Evolutionary conservation across 2,329 filamentous ascomycete genomes (phyloP).

Genomic region (Remersonia thermophila): DNA sequence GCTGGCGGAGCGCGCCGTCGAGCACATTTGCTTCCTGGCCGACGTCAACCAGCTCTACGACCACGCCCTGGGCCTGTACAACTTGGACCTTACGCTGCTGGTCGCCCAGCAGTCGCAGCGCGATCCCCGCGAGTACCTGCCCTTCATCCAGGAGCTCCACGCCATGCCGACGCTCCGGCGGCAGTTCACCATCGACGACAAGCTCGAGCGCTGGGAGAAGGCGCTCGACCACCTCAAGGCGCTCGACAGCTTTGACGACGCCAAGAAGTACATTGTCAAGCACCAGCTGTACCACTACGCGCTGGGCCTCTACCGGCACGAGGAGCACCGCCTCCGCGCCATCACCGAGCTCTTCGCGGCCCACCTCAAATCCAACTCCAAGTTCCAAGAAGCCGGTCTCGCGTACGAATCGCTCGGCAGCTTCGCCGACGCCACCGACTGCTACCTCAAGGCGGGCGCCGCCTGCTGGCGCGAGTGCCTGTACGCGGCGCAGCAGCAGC

Average conservation of each 20-base stretch:
- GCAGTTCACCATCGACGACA: conserved; percentile 77
- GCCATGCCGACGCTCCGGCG: conserved; percentile 57
- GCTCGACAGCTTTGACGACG: conserved; percentile 62
- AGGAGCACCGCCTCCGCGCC: conserved; percentile 49
- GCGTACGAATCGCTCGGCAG: conserved; percentile 78
- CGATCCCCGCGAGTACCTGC: conserved; percentile 88
- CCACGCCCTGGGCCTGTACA: conserved; percentile 78
- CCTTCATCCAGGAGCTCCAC: conserved; percentile 82
- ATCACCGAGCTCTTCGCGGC: conserved; percentile 71
- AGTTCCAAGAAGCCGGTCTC: conserved; percentile 76
- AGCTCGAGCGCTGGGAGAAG: conserved; percentile 64
- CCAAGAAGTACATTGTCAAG: conserved; percentile 65
- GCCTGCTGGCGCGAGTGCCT: conserved; percentile 83
- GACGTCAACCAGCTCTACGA: conserved; percentile 90
- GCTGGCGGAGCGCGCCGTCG: conserved; percentile 76
- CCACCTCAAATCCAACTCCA: conserved; percentile 61
- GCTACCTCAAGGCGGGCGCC: conserved; percentile 69
- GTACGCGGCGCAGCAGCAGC: conserved; percentile 59
- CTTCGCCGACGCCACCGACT: conserved; percentile 61
- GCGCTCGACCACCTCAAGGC: conserved; percentile 66
- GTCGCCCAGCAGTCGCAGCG: conserved; percentile 94
- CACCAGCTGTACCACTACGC: conserved; percentile 69
- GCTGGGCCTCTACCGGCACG: conserved; percentile 73
- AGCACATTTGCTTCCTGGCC: conserved; percentile 94
- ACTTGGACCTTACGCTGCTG: conserved; percentile 77